Evolutionary conservation across 352 stramenopile genomes (phyloP), one percentile per base, ranked within the genome.

Genomic region (Phytophthora kernoviae): DNA sequence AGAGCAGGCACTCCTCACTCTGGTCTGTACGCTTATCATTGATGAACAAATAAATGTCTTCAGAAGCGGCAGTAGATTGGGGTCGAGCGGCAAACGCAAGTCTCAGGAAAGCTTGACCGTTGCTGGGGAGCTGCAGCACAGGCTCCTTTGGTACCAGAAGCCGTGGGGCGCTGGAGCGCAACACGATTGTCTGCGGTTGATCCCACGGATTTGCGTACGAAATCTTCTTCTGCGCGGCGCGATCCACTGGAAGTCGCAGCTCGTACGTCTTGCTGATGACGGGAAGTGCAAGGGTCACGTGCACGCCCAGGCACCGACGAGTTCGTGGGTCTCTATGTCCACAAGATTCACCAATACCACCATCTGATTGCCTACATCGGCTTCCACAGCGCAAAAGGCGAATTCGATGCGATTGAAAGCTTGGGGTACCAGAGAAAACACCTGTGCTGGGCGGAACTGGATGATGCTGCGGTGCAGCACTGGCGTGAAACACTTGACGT

Each of bases 161-260:
- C 20, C 36, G 50, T 10, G 84, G 73, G 20, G 93, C 79, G 51
- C 81, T 97, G 14, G 87, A 96, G 21, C 87, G 75, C 32, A 98
- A 68, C n/a, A 80, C 44, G 40, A 98, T 84, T 3, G 77, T 81
- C 66, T 96, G 86, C 17, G 77, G 58, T 26, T 90, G 66, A 56
- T 94, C 87, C 94, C 94, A 98, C 10, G 91, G 90, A 63, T 98
- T 98, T 4, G 79, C 66, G 63, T 98, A 98, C 44, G 89, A 77
- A 46, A 98, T 97, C 54, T 98, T 97, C 77, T 94, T 98, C 58
- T 96, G 87, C 10, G 84, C 77, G 4, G 74, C 68, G 20, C 80
- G 72, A 26, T 57, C 68, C 2, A 75, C 32, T 2, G 85, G 81
- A 15, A 98, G 54, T 14, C 66, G 52, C 17, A 98, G 80, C 21